Conservation (phyloP, 78 protist species). For the Dictyostelium firmibasis region DNA sequence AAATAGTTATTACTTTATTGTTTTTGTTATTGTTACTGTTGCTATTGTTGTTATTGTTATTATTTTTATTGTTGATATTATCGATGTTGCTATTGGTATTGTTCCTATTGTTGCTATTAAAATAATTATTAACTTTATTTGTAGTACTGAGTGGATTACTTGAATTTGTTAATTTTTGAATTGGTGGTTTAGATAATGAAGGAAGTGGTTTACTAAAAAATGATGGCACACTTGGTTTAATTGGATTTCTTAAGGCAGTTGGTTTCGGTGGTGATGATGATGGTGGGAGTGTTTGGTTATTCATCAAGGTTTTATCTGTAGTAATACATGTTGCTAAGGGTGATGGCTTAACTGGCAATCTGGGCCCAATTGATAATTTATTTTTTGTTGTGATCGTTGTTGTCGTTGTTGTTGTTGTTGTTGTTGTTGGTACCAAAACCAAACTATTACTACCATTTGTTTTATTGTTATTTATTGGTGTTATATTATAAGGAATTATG, state of each 20-base stretch:
- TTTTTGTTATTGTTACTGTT: background rate
- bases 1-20: background rate
- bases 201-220: background rate
- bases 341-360: background rate
- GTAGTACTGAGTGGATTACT: background rate
- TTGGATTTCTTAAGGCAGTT: background rate
- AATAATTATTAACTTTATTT: background rate
- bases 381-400: background rate
- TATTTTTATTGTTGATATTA: background rate
- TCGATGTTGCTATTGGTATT: background rate
- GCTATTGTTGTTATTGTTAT: background rate
- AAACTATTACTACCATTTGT: background rate
- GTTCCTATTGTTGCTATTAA: background rate
- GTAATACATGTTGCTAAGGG: background rate
- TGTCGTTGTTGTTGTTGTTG: background rate
- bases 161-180: background rate
- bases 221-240: background rate
- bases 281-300: too few relatives aligned
- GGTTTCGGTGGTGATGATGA: background rate
- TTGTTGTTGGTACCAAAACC: background rate
- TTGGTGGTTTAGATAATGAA: background rate
- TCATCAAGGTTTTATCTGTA: background rate
- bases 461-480: background rate
- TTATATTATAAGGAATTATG: background rate
- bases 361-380: too few relatives aligned